Evolutionary conservation across 257 asterid species (phyloP), one percentile per base, ranked within the genome.

Genomic region (Plantago elongata): DNA sequence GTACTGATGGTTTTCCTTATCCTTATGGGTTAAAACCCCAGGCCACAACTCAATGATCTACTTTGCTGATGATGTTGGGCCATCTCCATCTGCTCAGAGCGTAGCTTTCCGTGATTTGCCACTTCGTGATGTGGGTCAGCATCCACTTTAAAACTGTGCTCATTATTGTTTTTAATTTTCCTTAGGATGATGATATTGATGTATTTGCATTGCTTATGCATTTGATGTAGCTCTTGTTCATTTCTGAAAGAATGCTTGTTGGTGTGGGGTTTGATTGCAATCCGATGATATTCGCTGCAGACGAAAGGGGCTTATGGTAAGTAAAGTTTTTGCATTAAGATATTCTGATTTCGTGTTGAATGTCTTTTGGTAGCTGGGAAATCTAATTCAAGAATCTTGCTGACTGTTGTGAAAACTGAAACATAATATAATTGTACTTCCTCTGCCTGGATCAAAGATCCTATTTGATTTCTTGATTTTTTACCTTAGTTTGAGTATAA

Each of bases 41-140:
- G 96, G 97, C 65, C 99, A 93, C 76, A 81, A 87, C 75, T 93
- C 99, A 40, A 93, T 89, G 99, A 84, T 93, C 68, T 93, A 93
- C 83, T 89, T 93, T 61, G 97, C 81, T 61, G 99, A 89, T 72
- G 99, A 93, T 66, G 84, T 89, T 62, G 96, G 99, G 14, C 78
- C 95, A 75, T 85, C 97, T 76, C 97, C 99, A 69, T 86, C 92
- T 60, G 96, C 96, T 60, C 99, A 89, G 81, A 89, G 82, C 74
- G 87, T 93, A 68, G 90, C 97, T 64, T 76, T 84, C 75, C 96
- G 96, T 66, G 94, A 89, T 85, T 82, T 93, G 92, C 99, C 97
- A 45, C 99, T 93, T 79, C 97, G 96, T 75, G 96, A 93, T 89
- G 99, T 89, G 97, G 99, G 97, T 93, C 96, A 82, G 95, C 89